Evolutionary conservation across 495 filamentous ascomycete genomes (phyloP).

Genomic region (Astrothelium subdiscretum): DNA sequence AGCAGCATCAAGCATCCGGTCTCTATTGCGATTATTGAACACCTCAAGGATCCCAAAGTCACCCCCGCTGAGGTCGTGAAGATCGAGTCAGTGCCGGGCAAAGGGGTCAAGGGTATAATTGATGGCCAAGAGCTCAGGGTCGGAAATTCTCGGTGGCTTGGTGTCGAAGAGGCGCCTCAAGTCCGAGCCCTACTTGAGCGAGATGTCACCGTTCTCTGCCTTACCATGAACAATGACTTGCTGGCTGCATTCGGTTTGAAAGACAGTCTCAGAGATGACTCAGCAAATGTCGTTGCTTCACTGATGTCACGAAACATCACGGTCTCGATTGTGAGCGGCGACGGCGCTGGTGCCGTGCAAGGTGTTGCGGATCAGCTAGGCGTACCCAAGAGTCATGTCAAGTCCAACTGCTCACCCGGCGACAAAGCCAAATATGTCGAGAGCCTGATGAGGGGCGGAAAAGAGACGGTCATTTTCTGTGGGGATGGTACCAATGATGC

Average conservation of each 20-base stretch:
- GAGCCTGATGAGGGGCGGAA: slow-evolving; percentile 17
- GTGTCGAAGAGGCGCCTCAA: slow-evolving; percentile 33
- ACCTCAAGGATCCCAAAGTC: slow-evolving; percentile 25
- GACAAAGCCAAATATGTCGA: slow-evolving; percentile 56
- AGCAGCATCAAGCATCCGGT: slow-evolving; percentile 54
- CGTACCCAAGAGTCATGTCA: slow-evolving; percentile 36
- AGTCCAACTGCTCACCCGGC: slow-evolving; percentile 41
- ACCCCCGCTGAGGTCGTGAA: slow-evolving; percentile 6
- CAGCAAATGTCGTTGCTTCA: slow-evolving; percentile 33
- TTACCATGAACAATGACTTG: slow-evolving; percentile 41
- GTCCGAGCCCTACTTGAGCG: too few species aligned
- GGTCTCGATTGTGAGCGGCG: slow-evolving; percentile 58
- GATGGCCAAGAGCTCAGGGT: slow-evolving; percentile 34
- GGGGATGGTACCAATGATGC: slow-evolving; percentile 81
- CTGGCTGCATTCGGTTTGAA: slow-evolving; percentile 48
- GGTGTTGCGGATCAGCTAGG: slow-evolving; percentile 42
- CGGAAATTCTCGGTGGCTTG: slow-evolving; percentile 57
- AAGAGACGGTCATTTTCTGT: slow-evolving; percentile 38
- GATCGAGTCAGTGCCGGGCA: slow-evolving; percentile 40
- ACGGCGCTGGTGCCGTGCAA: slow-evolving; percentile 49
- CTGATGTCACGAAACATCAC: slow-evolving; percentile 46
- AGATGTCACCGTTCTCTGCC: slow-evolving; percentile 55
- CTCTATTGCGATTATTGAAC: slow-evolving; percentile 44
- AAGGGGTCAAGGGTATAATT: slow-evolving; percentile 34
- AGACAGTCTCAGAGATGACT: slow-evolving; percentile 48